Percentiles rank a stretch among this genome's conserved stretches.
Conservation (phyloP, 805 yeast genomes). For the Kazachstania viticola region DNA sequence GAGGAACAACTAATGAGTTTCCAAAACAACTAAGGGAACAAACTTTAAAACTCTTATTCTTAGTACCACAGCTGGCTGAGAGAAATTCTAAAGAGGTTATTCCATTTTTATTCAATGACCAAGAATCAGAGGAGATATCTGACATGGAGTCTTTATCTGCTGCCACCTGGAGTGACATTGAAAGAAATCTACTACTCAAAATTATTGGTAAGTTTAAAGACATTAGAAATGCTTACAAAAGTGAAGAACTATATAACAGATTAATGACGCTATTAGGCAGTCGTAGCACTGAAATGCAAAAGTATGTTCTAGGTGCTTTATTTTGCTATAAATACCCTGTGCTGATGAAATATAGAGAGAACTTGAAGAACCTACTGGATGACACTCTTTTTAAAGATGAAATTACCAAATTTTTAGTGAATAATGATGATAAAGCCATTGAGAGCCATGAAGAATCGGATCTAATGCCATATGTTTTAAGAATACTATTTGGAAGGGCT, state of each 20-base stretch:
- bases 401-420: conserved; percentile 45
- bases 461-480: conserved; percentile 60
- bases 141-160: conserved; percentile 7
- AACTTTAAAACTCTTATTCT: conserved; percentile 43
- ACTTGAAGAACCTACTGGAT: conserved; percentile 63
- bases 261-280: conserved; percentile 49
- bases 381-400: conserved; percentile 82
- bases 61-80: conserved; percentile 63
- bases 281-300: conserved; percentile 52
- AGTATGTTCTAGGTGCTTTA: conserved; percentile 57
- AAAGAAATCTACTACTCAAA: conserved; percentile 46
- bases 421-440: conserved; percentile 39
- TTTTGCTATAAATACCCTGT: conserved; percentile 49
- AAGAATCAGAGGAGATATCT: conserved; percentile 13
- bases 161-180: conserved; percentile 36
- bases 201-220: conserved; percentile 55
- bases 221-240: conserved; percentile 41
- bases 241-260: conserved; percentile 42
- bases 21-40: conserved; percentile 43
- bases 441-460: conserved; percentile 47
- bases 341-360: conserved; percentile 59
- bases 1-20: conserved; percentile 27
- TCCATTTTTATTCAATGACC: conserved; percentile 40
- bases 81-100: conserved; percentile 42
- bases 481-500: conserved; percentile 80